Conservation (phyloP, 495 filamentous ascomycete species). For the Podospora fimiseda region DNA sequence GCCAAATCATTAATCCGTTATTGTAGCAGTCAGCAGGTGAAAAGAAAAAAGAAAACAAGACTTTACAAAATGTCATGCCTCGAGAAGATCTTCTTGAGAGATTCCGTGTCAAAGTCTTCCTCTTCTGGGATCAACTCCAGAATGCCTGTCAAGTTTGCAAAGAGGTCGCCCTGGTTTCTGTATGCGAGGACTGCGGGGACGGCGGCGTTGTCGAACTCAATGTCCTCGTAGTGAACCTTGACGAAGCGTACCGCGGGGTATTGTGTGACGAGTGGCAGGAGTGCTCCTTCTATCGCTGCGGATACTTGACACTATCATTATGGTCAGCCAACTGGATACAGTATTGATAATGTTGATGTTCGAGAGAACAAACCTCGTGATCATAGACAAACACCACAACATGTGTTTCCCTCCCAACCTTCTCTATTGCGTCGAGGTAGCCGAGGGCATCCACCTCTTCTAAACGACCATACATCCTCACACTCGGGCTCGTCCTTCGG, state of each 20-base stretch:
- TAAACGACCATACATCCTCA: conserved; percentile 68
- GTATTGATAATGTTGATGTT: background rate
- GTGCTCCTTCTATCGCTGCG: conserved; percentile 65
- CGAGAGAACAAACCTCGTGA: conserved; percentile 59
- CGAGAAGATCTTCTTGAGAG: conserved; percentile 41
- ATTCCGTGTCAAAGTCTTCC: conserved; percentile 45
- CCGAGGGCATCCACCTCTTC: conserved; percentile 82
- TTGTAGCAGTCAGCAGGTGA: background rate
- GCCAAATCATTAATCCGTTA: background rate
- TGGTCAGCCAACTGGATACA: conserved; percentile 9
- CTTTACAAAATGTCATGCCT: conserved; percentile 42
- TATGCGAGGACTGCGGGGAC: conserved; percentile 89
- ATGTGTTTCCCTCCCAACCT: conserved; percentile 68
- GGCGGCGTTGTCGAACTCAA: conserved; percentile 87
- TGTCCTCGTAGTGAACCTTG: conserved; percentile 85
- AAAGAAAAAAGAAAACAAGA: background rate
- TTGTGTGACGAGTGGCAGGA: conserved; percentile 62
- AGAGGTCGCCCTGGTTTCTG: conserved; percentile 75
- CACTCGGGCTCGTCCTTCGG: conserved; percentile 61
- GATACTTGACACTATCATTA: conserved; percentile 62
- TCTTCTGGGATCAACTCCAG: conserved; percentile 75
- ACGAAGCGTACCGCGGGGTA: conserved; percentile 74
- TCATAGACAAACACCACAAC: conserved; percentile 97
- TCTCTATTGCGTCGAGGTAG: conserved; percentile 93
- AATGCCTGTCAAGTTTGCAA: conserved; percentile 81